These are phyloP conservation scores for grape (Vitis vinifera) DNA, from an alignment of 164 flowering plant species.

Conservation along the genomic window ASM3070453v1 NC_081820.1:23643501-23644000, in stretches of 20 bases:
- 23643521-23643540: not conserved
- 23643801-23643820: too few relatives aligned
- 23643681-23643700: not conserved
- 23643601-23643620: conserved; percentile 16
- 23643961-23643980: too few relatives aligned
- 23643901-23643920: too few relatives aligned
- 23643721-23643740: not conserved
- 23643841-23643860: too few relatives aligned
- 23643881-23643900: too few relatives aligned
- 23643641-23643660: not conserved
- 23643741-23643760: not conserved
- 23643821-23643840: too few relatives aligned
- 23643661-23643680: not conserved
- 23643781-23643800: too few relatives aligned
- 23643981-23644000: too few relatives aligned
- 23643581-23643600: conserved; percentile 13
- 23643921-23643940: too few relatives aligned
- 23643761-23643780: not conserved
- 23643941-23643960: too few relatives aligned
- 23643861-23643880: too few relatives aligned
- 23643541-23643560: conserved; percentile 1
- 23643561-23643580: conserved; percentile 14
- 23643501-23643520: not conserved
- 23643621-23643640: conserved; percentile 6
- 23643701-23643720: not conserved